Conservation (phyloP, 768 basidiomycete species). For the Tricholoma bakamatsutake region DNA sequence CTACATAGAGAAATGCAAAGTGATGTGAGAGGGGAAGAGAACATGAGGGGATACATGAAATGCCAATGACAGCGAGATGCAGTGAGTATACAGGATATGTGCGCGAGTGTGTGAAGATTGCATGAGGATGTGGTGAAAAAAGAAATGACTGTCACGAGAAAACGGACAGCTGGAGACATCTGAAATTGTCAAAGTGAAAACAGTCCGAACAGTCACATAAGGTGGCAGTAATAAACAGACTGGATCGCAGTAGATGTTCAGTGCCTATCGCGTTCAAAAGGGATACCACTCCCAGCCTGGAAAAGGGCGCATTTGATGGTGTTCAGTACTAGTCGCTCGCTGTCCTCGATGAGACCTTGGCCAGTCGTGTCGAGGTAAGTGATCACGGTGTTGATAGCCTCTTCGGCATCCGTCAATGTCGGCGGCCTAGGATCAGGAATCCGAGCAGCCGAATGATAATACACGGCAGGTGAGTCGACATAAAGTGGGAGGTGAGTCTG, state of each 20-base stretch:
- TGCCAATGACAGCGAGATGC: background rate
- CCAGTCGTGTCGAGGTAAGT: slow-evolving; percentile 39
- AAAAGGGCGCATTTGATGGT: slow-evolving; percentile 50
- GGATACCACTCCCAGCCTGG: slow-evolving; percentile 31
- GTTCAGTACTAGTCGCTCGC: slow-evolving; percentile 36
- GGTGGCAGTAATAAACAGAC: background rate
- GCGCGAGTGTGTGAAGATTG: background rate
- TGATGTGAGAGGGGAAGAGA: background rate
- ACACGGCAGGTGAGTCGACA: slow-evolving; percentile 20
- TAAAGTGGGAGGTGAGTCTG: slow-evolving; percentile 11
- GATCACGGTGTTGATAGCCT: slow-evolving; percentile 49
- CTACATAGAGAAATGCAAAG: background rate
- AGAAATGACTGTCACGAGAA: background rate
- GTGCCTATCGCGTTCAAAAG: slow-evolving; percentile 12
- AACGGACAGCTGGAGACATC: background rate
- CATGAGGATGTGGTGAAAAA: background rate
- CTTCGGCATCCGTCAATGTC: slow-evolving; percentile 45
- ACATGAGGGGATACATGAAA: background rate
- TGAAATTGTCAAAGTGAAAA: background rate
- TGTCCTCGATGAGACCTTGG: slow-evolving; percentile 20
- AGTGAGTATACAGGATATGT: background rate
- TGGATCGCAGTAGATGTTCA: background rate
- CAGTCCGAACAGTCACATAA: background rate
- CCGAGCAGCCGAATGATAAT: slow-evolving; percentile 25
- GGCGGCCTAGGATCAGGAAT: slow-evolving; percentile 28